phyloP scores from a whole-genome alignment of 148 eudicot genomes.

The Chenopodium suecicum region DNA sequence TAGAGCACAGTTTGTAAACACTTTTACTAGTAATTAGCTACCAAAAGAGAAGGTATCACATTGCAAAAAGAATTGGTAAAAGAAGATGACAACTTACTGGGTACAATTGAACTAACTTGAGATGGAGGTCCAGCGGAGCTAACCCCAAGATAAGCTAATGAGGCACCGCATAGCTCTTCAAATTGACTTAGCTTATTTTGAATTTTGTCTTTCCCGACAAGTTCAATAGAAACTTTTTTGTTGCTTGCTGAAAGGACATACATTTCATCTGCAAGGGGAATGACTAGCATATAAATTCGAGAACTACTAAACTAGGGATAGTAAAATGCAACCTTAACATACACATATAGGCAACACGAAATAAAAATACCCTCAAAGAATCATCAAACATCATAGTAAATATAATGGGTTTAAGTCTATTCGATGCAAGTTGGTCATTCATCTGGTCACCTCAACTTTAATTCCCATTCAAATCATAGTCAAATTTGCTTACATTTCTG shows the following conservation, averaged over 20 bases:
- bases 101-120: slow-evolving; percentile 47
- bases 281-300: neutral
- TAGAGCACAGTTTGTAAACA: too few relatives aligned
- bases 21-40: neutral
- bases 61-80: neutral
- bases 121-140: slow-evolving; percentile 58
- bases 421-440: neutral
- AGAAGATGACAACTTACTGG: slow-evolving; percentile 53
- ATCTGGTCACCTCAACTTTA: neutral
- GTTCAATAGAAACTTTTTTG: slow-evolving; percentile 68
- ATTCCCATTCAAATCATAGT: neutral
- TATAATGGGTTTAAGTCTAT: neutral
- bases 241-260: slow-evolving; percentile 84
- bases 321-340: neutral
- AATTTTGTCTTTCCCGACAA: slow-evolving; percentile 81
- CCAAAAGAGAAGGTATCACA: neutral
- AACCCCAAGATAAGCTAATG: slow-evolving; percentile 82
- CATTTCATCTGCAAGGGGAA: slow-evolving; percentile 78
- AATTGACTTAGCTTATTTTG: slow-evolving; percentile 70
- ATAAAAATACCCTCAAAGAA: too few relatives aligned
- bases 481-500: neutral
- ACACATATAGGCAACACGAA: neutral
- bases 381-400: neutral
- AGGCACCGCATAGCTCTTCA: slow-evolving; percentile 67
- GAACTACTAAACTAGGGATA: neutral